Conservation (phyloP, 371 early-diverging fungal genomes). For the Chytridium lagenaria region DNA sequence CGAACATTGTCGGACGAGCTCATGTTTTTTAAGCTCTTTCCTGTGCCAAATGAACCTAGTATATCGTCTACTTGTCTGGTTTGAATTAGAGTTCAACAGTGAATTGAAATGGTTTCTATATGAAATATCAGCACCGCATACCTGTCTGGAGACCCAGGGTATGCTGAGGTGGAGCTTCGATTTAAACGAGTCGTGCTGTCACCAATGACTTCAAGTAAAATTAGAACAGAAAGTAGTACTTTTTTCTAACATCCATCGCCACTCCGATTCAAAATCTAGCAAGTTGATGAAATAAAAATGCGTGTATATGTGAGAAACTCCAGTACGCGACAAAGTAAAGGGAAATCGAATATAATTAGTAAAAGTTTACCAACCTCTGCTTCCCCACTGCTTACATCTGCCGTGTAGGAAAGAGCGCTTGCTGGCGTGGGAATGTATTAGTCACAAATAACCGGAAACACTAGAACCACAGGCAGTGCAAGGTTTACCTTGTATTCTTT, state of each 20-base stretch:
- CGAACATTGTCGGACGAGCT: background rate
- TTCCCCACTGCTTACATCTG: background rate
- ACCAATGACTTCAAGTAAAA: slow-evolving; percentile 18
- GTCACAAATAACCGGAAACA: no score
- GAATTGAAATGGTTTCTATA: background rate
- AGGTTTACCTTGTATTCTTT: background rate
- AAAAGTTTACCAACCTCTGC: no score
- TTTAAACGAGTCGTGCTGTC: slow-evolving; percentile 25
- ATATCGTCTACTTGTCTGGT: slow-evolving; percentile 14
- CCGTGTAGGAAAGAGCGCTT: slow-evolving; percentile 6
- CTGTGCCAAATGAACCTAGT: background rate
- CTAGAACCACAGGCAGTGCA: no score
- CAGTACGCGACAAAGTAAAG: no score
- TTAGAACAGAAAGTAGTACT: background rate
- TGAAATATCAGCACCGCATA: background rate
- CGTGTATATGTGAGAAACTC: no score
- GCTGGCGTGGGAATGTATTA: no score
- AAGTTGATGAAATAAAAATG: no score
- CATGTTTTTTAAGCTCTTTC: background rate
- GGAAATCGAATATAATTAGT: no score
- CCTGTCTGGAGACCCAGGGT: slow-evolving; percentile 12
- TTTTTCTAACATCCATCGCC: background rate
- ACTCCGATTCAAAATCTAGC: background rate
- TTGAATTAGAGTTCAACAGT: background rate
- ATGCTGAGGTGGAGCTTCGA: background rate